Evolutionary conservation across 306 rosid species (phyloP), one percentile per base, ranked within the genome.

Genomic region (Ammopiptanthus mongolicus): DNA sequence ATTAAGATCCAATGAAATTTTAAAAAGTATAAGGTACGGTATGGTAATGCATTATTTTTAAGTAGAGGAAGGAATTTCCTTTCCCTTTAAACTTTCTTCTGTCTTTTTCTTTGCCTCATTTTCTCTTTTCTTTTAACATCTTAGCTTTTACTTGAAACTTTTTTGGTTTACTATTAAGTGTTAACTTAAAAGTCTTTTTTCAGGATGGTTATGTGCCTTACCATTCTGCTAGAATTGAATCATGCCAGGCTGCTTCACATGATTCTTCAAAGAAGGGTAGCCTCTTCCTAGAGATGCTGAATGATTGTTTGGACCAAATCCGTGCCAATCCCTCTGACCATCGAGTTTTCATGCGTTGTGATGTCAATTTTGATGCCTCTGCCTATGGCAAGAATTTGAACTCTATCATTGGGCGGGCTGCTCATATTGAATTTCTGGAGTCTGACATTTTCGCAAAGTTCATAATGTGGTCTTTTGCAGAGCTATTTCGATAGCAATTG

Each of bases 161-260:
- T 47, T 63, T 42, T 34, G 52, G 68, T 73, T 62, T 68, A 69
- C 41, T 66, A 69, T 71, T 78, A 25, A 83, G 58, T 81, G 25
- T 71, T 78, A 28, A 83, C 60, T 81, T 22, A 71, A 73, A 50
- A 55, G 13, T 3, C 52, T 21, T 77, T 75, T 68, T 39, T 60
- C 86, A 94, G 98, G 98, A 94, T 70, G 96, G 98, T 63, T 91
- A 94, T 78, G 97, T 91, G 15, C 98, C 98, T 8, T 91, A 94
- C 60, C 98, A 94, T 81, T 94, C 98, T 11, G 97, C 98, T 21
- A 86, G 98, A 83, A 91, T 94, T 63, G 97, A 94, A 62, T 82
- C 86, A 72, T 94, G 98, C 82, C 96, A 81, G 36, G 93, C 96
- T 68, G 97, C 97, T 70, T 82, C 96, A 65, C 67, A 71, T 52